These are phyloP conservation scores for Pseudogymnoascus sp. DNA, from an alignment of 2,329 filamentous ascomycete genomes.

Conservation along the genomic window DNA sequence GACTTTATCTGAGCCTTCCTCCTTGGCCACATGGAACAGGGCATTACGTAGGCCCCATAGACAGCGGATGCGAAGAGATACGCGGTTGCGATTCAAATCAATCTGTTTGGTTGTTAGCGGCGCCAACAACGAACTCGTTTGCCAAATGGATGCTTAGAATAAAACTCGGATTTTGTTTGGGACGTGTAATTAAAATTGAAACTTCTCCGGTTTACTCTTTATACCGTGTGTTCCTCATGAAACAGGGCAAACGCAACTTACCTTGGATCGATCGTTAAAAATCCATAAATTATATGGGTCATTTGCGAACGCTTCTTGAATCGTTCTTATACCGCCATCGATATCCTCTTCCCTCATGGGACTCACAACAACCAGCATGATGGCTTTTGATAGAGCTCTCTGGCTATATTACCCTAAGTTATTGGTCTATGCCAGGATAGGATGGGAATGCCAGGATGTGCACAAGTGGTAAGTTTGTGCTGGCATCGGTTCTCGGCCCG, in stretches of 20 bases:
- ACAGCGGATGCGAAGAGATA: slow-evolving; percentile 56
- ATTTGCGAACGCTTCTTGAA: slow-evolving; percentile 56
- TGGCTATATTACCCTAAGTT: background rate
- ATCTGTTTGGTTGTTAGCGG: slow-evolving; percentile 36
- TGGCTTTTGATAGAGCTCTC: slow-evolving; percentile 9
- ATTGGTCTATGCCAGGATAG: background rate
- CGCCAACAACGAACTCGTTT: background rate
- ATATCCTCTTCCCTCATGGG: slow-evolving; percentile 51
- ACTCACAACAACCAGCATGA: slow-evolving; percentile 45
- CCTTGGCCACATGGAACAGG: slow-evolving; percentile 61
- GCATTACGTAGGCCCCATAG: slow-evolving; percentile 61
- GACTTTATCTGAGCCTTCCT: slow-evolving; percentile 41
- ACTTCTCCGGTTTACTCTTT: background rate
- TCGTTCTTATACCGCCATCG: slow-evolving; percentile 52
- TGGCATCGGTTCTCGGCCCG: slow-evolving; percentile 1
- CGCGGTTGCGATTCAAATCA: slow-evolving; percentile 49
- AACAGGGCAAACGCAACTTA: slow-evolving; percentile 25
- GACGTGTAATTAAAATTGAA: background rate
- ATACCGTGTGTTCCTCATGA: background rate
- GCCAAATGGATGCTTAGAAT: background rate
- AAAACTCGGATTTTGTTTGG: background rate
- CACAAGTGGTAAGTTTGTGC: background rate
- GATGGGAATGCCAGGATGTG: background rate
- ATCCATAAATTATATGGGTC: slow-evolving; percentile 62
- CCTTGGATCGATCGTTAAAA: slow-evolving; percentile 48